A percentile compares a stretch with the other conserved stretches of the same genome.
phyloP scores from a whole-genome alignment of 768 basidiomycete species.

The Xanthoconium stramineum region DNA sequence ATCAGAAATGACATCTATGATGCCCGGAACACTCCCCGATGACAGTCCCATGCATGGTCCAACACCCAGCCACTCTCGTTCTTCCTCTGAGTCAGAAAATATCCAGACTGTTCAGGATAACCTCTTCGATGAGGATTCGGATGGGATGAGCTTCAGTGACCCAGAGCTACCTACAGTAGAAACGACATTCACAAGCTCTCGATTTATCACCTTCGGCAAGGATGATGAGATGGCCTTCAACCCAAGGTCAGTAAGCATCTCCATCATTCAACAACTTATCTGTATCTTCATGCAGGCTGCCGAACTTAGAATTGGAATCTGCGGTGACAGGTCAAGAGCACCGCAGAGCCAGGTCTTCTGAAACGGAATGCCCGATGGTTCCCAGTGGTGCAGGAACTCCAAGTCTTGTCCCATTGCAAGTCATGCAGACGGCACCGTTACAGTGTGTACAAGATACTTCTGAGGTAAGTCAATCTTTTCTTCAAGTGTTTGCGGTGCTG shows the following conservation, averaged over 20 bases:
- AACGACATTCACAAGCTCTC: too few species aligned
- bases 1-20: background rate
- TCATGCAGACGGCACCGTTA: too few species aligned
- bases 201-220: background rate
- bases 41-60: background rate
- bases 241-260: background rate
- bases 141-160: background rate
- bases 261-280: background rate
- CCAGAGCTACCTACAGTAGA: background rate
- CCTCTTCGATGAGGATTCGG: background rate
- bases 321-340: background rate
- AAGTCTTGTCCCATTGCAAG: too few species aligned
- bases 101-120: background rate
- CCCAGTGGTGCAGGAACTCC: too few species aligned
- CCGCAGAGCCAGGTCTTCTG: background rate
- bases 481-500: too few species aligned
- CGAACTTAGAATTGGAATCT: background rate
- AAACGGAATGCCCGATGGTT: too few species aligned
- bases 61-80: background rate
- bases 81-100: too few species aligned
- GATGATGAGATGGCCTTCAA: too few species aligned
- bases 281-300: background rate
- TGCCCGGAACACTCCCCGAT: background rate
- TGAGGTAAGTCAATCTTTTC: too few species aligned
- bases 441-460: too few species aligned